Evolutionary conservation across 495 filamentous ascomycete species (phyloP).

Genomic region (Neohortaea acidophila): DNA sequence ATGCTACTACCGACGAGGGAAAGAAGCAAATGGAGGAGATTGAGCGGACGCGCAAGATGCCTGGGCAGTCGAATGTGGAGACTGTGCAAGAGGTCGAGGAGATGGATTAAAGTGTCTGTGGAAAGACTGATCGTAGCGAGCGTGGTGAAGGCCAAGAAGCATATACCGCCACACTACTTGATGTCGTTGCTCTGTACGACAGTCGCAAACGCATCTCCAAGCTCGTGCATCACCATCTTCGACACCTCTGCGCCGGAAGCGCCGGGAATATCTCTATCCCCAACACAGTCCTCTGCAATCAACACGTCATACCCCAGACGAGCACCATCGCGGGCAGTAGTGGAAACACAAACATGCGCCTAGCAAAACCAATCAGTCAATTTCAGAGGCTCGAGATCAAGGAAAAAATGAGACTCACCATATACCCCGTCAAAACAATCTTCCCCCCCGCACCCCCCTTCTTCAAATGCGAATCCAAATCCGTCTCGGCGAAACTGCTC

Average conservation of each 20-base stretch:
- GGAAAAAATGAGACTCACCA: constrained; percentile 19
- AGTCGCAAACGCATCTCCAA: constrained; percentile 27
- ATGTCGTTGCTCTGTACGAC: constrained; percentile 25
- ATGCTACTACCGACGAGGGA: constrained; percentile 89
- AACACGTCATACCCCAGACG: constrained; percentile 45
- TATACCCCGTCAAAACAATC: constrained; percentile 39
- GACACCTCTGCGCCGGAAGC: constrained; percentile 23
- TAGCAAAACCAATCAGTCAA: constrained; percentile 11
- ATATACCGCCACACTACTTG: constrained; percentile 17
- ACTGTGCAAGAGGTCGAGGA: constrained; percentile 8
- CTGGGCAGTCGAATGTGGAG: constrained; percentile 21
- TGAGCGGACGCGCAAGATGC: constrained; percentile 42
- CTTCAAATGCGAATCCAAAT: constrained; percentile 29
- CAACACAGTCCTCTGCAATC: constrained; percentile 40
- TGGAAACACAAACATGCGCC: constrained; percentile 49
- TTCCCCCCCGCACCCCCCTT: constrained; percentile 29
- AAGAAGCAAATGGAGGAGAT: constrained; percentile 60
- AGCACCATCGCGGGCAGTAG: constrained; percentile 39
- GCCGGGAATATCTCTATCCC: constrained; percentile 44
- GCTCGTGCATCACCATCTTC: constrained; percentile 24
- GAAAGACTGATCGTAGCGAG: too few species aligned
- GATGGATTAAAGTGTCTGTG: constrained; percentile 2
- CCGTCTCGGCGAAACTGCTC: constrained; percentile 34
- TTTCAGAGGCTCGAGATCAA: too few species aligned
- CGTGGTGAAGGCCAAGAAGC: too few species aligned